Evolutionary conservation across 805 yeast species (phyloP), one percentile per base, ranked within the genome.

Genomic region (Yarrowia sp.): DNA sequence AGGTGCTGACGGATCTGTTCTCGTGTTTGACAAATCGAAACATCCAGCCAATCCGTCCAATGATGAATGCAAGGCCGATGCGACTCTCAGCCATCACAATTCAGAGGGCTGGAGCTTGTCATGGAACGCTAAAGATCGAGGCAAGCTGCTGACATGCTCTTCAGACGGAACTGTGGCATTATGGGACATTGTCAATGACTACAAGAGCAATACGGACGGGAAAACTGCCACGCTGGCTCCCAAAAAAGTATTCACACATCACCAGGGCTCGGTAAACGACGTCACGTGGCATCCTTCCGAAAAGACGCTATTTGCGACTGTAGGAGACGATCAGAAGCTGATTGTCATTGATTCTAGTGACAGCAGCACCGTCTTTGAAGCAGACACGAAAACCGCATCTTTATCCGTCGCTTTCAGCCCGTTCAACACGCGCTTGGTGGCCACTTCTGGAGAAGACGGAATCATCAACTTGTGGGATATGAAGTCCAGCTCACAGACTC

Each of bases 11-110:
- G 97, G 97, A 1, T 80, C 83, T 14, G 80, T 89, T 12, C 85
- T 83, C 65, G 78, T 93, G 4, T 91, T 88, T 77, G 97, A 93
- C 77, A 82, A 95, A 72, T 92, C 98, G 0, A 92, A 91, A 75
- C 97, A 91, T 76, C 83, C 92, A 0, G 79, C 83, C 12, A 79
- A 78, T 50, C 82, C 84, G 3, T 22, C 35, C 22, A 69, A 78
- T 7, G 77, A 77, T 32, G 70, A 69, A 16, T 79, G 79, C 73
- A 80, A 81, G 72, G 87, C 87, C 5, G 89, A 89, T 68, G 79
- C 87, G 15, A 77, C 81, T 9, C 79, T 88, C n/a, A 72, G 73
- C 7, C 79, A 79, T 12, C 81, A 83, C 71, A 71, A 74, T 3
- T 76, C 78, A 15, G 97, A 76, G 56, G 79, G 75, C 8, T 86